Conservation (phyloP, 2,329 filamentous ascomycete genomes). For the Cryphonectria carpinicola region DNA sequence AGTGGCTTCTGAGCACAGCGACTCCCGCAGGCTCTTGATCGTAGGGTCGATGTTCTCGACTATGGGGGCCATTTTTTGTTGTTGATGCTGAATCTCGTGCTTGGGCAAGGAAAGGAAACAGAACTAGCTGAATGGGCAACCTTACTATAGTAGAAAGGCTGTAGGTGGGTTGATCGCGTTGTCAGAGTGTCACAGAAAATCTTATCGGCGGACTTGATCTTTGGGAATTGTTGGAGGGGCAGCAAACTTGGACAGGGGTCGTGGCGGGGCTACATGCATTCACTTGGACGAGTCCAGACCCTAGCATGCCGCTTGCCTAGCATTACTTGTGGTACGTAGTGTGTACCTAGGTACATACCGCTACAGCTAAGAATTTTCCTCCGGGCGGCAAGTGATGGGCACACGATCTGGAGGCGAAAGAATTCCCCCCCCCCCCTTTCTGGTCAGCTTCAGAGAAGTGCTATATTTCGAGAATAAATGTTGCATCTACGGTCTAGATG, state of each 20-base stretch:
- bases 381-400: background rate
- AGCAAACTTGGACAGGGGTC: conserved; percentile 7
- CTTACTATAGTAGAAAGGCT: background rate
- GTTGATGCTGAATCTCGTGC: background rate
- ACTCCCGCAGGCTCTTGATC: conserved; percentile 69
- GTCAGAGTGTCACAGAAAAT: conserved; percentile 10
- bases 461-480: background rate
- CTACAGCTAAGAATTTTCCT: background rate
- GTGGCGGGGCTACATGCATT: conserved; percentile 13
- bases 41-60: conserved; percentile 43
- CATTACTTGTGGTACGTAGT: background rate
- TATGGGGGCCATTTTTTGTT: conserved; percentile 34
- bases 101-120: background rate
- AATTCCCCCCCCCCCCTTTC: no score
- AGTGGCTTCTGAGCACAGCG: conserved; percentile 77
- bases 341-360: background rate
- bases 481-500: background rate
- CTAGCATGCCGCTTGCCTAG: background rate
- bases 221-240: conserved; percentile 10
- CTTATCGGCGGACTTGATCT: conserved; percentile 10
- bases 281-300: conserved; percentile 9
- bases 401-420: background rate
- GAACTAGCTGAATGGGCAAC: background rate
- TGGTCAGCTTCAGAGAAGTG: background rate
- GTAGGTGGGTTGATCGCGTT: background rate